Evolutionary conservation across 1,284 basidiomycete genomes (phyloP), one percentile per base, ranked within the genome.

Genomic region (Puccinia polysora): DNA sequence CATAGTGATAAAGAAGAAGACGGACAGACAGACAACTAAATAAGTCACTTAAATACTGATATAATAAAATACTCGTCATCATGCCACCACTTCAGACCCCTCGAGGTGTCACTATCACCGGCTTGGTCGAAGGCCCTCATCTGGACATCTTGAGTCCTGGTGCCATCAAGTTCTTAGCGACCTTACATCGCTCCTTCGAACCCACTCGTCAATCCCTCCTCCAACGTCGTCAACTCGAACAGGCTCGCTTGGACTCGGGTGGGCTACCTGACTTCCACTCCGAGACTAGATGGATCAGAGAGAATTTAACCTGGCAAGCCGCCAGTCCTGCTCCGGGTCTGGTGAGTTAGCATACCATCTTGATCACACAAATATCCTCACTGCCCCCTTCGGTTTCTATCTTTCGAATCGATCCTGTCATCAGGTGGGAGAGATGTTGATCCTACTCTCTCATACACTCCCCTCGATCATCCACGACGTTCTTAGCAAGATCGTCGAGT

Each of bases 141-240:
- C 77, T 78, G 70, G 78, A 78, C 45, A 88, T 98, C 80, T 87
- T 99, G 80, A 90, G 91, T 7, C 86, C 89, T 74, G 89, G 85
- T 65, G 92, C 92, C 0, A 85, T 97, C 80, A 82, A 85, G 74
- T 97, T 97, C 84, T 85, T 99, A 78, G 89, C 89, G 47, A 86
- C 89, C 49, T 85, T 99, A 47, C 96, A 98, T 82, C 85, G 91
- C 76, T 93, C 90, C 1, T 98, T 98, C 81, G 90, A 97, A 78
- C 81, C 85, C 25, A 91, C 89, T 38, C 80, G 84, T 43, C 80
- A 80, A 75, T 78, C 81, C 70, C 72, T 76, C n/a, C 68, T 76
- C 10, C 73, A 74, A 65, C 67, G 72, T 34, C 71, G 75, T 47
- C 49, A 58, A 32, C 75, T 78, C 45, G 75, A 75, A 49, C 78